Evolutionary conservation across 139 green algal genomes (phyloP), one percentile per base, ranked within the genome.

Genomic region (Monoraphidium neglectum): DNA sequence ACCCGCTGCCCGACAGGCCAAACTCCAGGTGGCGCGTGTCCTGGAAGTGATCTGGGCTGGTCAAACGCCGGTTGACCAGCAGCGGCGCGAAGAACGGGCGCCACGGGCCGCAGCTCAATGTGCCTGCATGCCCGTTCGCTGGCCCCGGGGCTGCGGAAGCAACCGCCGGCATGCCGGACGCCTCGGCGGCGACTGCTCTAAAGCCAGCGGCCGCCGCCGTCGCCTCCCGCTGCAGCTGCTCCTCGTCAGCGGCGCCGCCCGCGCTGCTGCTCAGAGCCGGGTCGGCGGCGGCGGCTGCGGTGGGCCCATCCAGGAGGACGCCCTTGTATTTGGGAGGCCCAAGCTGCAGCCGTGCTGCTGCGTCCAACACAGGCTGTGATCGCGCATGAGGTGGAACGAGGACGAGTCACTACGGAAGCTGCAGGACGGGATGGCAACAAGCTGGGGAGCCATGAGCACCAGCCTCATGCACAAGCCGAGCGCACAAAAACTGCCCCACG

Each of bases 11-110:
- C 18, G 26, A 35, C 13, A 96, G 72, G 65, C 93, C 83, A 46
- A 98, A 71, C 79, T 91, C 89, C 5, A 98, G 47, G 78, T 93
- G 90, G 2, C 93, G 80, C 23, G 93, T 91, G 62, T 97, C 93
- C 72, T 97, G 94, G 57, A 92, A 94, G 84, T 97, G 89, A 6
- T 78, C 78, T 0, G 70, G 16, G 2, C 87, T 66, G 16, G 93
- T 97, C 4, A 98, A 46, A 32, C 93, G 86, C 15, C 37, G 21
- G 76, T 97, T 97, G 60, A 46, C 37, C 12, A 78, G 18, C 69
- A 95, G 51, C 0, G 70, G 83, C 0, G 91, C 90, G 62, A 94
- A 79, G 62, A 84, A 90, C 12, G 91, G 90, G 18, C 68, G 71
- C 65, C 77, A 78, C 0, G 87, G 86, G 4, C 86, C 83, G 62